Evolutionary conservation across 2,329 filamentous ascomycete species (phyloP).

Genomic region (Rhynchosporium graminicola): DNA sequence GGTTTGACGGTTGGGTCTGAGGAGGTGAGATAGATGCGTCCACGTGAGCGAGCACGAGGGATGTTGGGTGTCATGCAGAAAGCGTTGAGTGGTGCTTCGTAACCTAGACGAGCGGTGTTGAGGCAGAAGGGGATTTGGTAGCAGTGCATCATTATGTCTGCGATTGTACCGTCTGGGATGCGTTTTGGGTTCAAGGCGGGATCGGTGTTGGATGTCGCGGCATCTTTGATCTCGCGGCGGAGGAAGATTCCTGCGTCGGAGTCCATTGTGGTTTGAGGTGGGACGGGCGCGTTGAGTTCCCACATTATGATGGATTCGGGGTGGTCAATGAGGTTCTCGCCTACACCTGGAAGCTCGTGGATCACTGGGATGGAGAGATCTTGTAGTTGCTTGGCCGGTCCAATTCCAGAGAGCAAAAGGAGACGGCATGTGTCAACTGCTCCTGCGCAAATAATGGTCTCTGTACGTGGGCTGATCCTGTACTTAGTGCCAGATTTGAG

Average conservation of each 20-base stretch:
- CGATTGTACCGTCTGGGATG: constrained; percentile 68
- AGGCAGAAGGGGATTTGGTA: constrained; percentile 92
- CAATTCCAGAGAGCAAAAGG: constrained; percentile 45
- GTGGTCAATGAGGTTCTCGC: constrained; percentile 43
- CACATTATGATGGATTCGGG: constrained; percentile 51
- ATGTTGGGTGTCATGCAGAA: constrained; percentile 58
- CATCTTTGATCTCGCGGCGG: constrained; percentile 72
- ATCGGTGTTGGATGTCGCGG: constrained; percentile 53
- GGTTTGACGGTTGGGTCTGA: constrained; percentile 46
- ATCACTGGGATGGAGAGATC: constrained; percentile 39
- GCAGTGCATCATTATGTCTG: constrained; percentile 95
- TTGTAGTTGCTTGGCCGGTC: constrained; percentile 38
- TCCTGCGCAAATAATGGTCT: constrained; percentile 59
- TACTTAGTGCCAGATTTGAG: constrained; percentile 54
- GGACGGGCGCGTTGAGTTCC: constrained; percentile 45
- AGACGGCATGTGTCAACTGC: constrained; percentile 44
- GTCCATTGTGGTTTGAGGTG: constrained; percentile 53
- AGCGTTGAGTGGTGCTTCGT: constrained; percentile 51
- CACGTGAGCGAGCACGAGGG: constrained; percentile 62
- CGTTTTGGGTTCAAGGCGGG: constrained; percentile 40
- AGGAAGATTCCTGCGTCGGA: constrained; percentile 61
- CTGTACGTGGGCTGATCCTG: constrained; percentile 65
- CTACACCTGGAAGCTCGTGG: constrained; percentile 41
- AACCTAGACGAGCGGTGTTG: constrained; percentile 81
- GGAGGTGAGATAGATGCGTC: constrained; percentile 57